Base-by-base conservation (phyloP, 2,329 filamentous ascomycete genomes). In the Ceratocystis diversiconidia region DNA sequence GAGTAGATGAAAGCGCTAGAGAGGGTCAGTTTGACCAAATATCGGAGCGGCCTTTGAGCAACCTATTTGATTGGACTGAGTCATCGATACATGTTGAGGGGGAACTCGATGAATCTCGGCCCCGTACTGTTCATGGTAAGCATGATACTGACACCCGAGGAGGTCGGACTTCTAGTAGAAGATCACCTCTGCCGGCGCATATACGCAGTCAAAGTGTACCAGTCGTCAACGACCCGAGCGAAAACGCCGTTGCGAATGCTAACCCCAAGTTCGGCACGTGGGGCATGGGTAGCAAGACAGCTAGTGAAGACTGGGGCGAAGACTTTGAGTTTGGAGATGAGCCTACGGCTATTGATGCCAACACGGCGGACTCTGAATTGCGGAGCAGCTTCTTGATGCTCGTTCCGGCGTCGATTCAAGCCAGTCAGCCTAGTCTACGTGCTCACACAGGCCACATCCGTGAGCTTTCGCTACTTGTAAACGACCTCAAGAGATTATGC, bases 241-340 rank as follows among this genome's bases (percentile, higher is more conserved):
- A 80, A 73, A 64, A 10, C 32, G 19, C 61, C n/a, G 62, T 55
- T 17, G 61, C 61, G 3, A 57, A 62, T 7, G 60, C 64, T 19
- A 80, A 74, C 72, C 74, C 73, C 71, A 92, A 91, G 71, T 92
- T 90, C 71, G 87, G 89, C 55, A 92, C 89, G 0, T 92, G 89
- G 89, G 88, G 88, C 1, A 76, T 90, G 52, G 85, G 87, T n/a
- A 86, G 84, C 68, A 92, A 92, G 73, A 87, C 84, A 17, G 85
- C 86, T 10, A 92, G 87, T 68, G 90, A 95, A 73, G 89, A 94
- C 71, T 95, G 90, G 90, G 90, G 92, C 70, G 88, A 92, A 69
- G 90, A 95, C 73, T 94, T 95, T 70, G 88, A 92, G 68, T 92
- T 92, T 72, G 81, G 81, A 7, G 66, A 68, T 19, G 77, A 76